Conservation (phyloP, 331 rosid genomes). For the Malus hybrid region DNA sequence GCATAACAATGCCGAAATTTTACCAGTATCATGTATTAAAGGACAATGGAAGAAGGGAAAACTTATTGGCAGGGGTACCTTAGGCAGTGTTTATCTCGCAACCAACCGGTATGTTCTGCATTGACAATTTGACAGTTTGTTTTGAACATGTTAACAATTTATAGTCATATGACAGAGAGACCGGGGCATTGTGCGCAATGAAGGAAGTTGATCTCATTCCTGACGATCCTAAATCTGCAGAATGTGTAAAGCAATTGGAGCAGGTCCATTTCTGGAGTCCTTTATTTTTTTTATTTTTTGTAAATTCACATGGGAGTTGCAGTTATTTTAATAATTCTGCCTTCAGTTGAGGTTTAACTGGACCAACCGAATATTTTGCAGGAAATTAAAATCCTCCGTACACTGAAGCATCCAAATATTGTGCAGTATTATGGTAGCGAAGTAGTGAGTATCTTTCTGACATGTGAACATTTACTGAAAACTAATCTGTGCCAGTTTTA, state of each 20-base stretch:
- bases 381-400: slow-evolving; percentile 77
- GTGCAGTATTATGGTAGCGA: slow-evolving; percentile 86
- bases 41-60: slow-evolving; percentile 85
- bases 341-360: neutral
- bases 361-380: slow-evolving; percentile 26
- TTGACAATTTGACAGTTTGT: no score
- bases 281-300: neutral
- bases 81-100: slow-evolving; percentile 76
- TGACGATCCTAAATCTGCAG: slow-evolving; percentile 78
- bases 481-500: neutral
- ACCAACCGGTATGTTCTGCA: slow-evolving; percentile 46
- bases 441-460: slow-evolving; percentile 39
- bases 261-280: slow-evolving; percentile 45
- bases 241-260: slow-evolving; percentile 73
- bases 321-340: neutral
- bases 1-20: neutral
- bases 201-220: slow-evolving; percentile 89
- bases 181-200: slow-evolving; percentile 91
- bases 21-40: slow-evolving; percentile 32
- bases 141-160: neutral
- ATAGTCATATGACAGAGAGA: slow-evolving; percentile 41
- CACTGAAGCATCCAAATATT: slow-evolving; percentile 72
- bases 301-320: neutral
- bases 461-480: neutral
- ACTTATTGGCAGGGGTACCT: slow-evolving; percentile 83